phyloP scores from a whole-genome alignment of 2,329 filamentous ascomycete species.

The Aspergillus alliaceus region DNA sequence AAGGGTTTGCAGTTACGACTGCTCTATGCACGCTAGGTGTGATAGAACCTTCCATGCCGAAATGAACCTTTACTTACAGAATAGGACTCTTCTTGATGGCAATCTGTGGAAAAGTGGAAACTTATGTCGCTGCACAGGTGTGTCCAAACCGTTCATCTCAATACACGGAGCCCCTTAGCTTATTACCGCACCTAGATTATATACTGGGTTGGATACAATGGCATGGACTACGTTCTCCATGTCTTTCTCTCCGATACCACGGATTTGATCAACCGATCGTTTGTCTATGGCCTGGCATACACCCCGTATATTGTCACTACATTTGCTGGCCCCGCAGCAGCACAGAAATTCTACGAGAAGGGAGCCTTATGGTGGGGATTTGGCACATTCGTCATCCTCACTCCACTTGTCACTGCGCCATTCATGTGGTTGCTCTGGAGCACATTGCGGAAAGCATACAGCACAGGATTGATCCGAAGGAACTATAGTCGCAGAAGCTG shows the following conservation, averaged over 20 bases:
- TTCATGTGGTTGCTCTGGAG: background rate
- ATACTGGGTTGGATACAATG: constrained; percentile 58
- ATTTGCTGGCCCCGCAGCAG: constrained; percentile 50
- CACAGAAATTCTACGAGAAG: constrained; percentile 50
- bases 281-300: constrained; percentile 58
- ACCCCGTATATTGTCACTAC: constrained; percentile 62
- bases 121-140: constrained; percentile 62
- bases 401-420: background rate
- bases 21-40: constrained; percentile 1
- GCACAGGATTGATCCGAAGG: background rate
- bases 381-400: constrained; percentile 60
- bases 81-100: constrained; percentile 62
- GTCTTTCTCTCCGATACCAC: constrained; percentile 66
- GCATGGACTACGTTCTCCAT: constrained; percentile 55
- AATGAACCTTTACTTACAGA: background rate
- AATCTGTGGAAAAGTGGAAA: constrained; percentile 58
- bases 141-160: constrained; percentile 16
- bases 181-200: background rate
- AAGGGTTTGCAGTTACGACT: constrained; percentile 46
- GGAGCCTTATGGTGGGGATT: constrained; percentile 64
- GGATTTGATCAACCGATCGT: constrained; percentile 57
- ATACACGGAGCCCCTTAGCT: too few species aligned
- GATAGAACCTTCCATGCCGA: background rate
- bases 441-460: background rate
- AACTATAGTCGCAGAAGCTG: background rate